These are phyloP conservation scores for Exobasidium cylindrosporum DNA, from an alignment of 1,284 basidiomycete species.

Conservation along the genomic window DNA sequence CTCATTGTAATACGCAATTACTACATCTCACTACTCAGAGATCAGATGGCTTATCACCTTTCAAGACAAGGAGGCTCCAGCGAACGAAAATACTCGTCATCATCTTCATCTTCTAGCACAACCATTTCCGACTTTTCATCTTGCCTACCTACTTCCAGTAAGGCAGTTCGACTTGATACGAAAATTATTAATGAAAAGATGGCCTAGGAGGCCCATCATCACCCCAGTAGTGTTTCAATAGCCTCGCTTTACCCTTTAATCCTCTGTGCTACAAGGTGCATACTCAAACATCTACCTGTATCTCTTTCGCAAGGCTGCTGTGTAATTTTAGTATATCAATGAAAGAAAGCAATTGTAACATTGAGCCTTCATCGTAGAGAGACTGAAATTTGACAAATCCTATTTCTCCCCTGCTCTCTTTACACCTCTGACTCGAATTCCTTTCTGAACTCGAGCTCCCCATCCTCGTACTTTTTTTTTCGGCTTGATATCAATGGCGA, in stretches of 20 bases:
- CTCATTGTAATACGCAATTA: slow-evolving; percentile 8
- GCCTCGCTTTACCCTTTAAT: neutral
- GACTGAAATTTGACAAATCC: neutral
- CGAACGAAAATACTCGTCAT: neutral
- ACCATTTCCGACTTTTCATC: neutral
- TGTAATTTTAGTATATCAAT: slow-evolving; percentile 5
- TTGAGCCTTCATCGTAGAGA: neutral
- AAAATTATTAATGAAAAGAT: slow-evolving; percentile 1
- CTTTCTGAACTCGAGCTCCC: slow-evolving; percentile 70
- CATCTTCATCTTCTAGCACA: neutral
- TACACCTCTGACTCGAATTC: slow-evolving; percentile 54
- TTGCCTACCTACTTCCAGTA: neutral
- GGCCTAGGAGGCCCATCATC: neutral
- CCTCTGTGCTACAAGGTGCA: neutral
- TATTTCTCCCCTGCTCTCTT: slow-evolving; percentile 46
- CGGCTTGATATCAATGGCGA: slow-evolving; percentile 66
- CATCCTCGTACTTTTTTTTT: slow-evolving; percentile 71
- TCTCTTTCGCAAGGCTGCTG: neutral
- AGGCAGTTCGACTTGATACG: neutral
- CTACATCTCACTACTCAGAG: slow-evolving; percentile 5
- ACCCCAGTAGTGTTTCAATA: neutral
- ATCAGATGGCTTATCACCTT: neutral
- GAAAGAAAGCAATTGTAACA: neutral
- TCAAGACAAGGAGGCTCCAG: neutral
- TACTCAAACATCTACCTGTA: neutral